Evolutionary conservation across 371 early-diverging fungal species (phyloP), one percentile per base, ranked within the genome.

Genomic region (Blastocladiella emersonii): DNA sequence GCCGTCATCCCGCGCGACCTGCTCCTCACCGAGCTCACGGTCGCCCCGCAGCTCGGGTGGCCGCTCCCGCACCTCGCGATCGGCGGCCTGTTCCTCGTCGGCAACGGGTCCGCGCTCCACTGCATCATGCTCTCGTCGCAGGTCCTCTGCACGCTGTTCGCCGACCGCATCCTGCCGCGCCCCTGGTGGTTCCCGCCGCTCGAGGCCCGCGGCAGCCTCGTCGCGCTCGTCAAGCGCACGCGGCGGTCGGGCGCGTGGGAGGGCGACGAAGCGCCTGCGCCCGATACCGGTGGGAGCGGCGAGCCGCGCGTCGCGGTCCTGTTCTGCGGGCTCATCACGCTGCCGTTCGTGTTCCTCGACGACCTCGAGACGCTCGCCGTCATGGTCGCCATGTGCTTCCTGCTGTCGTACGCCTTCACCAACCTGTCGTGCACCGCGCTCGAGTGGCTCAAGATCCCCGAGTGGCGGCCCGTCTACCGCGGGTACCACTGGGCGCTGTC

Each of bases 401-500:
- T 73, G 53, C 21, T 67, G 3, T 62, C 63, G 51, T 73, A 70
- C 63, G 61, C 61, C 2, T 69, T 63, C 44, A 35, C 71, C 19
- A 71, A 73, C 57, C 44, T 45, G 7, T 61, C 69, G 17, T 62
- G 64, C 15, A 63, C 74, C 2, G 32, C 68, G 25, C 43, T 65
- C 30, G 66, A 64, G 13, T 67, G 69, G 37, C 34, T 27, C 15
- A 19, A 37, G 12, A 15, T 39, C 0, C 36, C 71, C 6, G 49
- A 30, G 32, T 73, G 74, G 74, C 63, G 69, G 39, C 71, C 74
- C 6, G 56, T 66, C 23, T 73, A 63, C 61, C 66, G 62, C 49
- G 70, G 53, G 35, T 70, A 70, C 44, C 74, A 73, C 57, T 73
- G 71, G 71, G 43, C 62, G 6, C 21, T 69, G 3, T 69, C 71